Percentiles rank a stretch among this genome's conserved stretches.
phyloP scores from a whole-genome alignment of 2,329 filamentous ascomycete species.

The Echinosphaeria canescens region DNA sequence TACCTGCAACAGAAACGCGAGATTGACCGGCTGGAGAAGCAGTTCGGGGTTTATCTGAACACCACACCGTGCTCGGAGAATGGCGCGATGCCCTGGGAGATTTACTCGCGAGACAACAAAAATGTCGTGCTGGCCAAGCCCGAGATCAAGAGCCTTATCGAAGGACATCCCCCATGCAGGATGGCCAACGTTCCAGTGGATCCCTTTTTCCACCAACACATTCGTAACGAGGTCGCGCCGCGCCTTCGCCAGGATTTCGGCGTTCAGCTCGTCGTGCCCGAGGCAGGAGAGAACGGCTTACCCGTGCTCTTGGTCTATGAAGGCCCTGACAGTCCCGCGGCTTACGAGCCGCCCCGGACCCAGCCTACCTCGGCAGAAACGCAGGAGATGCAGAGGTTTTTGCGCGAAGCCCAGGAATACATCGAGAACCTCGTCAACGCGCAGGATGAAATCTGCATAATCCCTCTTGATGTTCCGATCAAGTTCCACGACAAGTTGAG shows the following conservation, averaged over 20 bases:
- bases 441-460: slow-evolving; percentile 30
- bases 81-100: slow-evolving; percentile 60
- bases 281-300: slow-evolving; percentile 31
- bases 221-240: slow-evolving; percentile 40
- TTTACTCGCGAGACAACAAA: slow-evolving; percentile 74
- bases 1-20: slow-evolving; percentile 71
- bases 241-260: slow-evolving; percentile 46
- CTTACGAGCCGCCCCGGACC: slow-evolving; percentile 31
- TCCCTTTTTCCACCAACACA: slow-evolving; percentile 57
- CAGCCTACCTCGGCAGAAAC: slow-evolving; percentile 27
- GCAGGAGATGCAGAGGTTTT: slow-evolving; percentile 27
- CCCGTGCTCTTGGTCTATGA: slow-evolving; percentile 58
- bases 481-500: slow-evolving; percentile 40
- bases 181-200: slow-evolving; percentile 48
- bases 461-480: slow-evolving; percentile 31
- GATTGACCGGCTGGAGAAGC: slow-evolving; percentile 60
- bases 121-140: slow-evolving; percentile 56
- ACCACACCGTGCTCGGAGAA: slow-evolving; percentile 49
- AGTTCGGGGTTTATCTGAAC: slow-evolving; percentile 73
- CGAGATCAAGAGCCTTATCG: slow-evolving; percentile 54
- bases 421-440: slow-evolving; percentile 33
- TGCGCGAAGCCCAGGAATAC: slow-evolving; percentile 32
- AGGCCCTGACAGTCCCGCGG: slow-evolving; percentile 24
- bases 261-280: slow-evolving; percentile 53
- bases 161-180: slow-evolving; percentile 50